Evolutionary conservation across 768 basidiomycete genomes (phyloP), one percentile per base, ranked within the genome.

Genomic region (Lactarius hatsudake): DNA sequence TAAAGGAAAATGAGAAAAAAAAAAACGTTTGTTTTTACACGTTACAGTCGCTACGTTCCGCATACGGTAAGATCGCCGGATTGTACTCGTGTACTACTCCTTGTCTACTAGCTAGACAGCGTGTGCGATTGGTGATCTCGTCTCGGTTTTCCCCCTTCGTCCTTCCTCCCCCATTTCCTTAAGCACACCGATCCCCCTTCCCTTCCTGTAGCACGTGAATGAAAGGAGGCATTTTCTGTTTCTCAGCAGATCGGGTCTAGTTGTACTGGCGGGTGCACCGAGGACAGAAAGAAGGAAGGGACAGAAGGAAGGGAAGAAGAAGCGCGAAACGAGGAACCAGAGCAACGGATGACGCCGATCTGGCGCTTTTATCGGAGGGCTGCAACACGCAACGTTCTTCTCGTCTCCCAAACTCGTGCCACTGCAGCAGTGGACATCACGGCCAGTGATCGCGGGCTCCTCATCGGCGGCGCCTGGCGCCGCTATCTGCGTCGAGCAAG

Each of bases 401-500:
- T 40, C 36, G 36, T 38, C 36, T 38, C 36, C 36, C 36, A 38
- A 38, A 48, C n/a, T 48, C 45, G 45, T 48, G n/a, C 10, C 45
- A n/a, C n/a, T 20, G 45, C 45, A 20, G 43, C n/a, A 13, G n/a
- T 5, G 48, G n/a, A 13, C n/a, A 15, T 26, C 36, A 3, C 51
- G 26, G 51, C 23, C 48, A 53, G 51, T 26, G 51, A 53, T 53
- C 51, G 26, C 13, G 51, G 51, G 51, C 15, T 13, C 51, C 51
- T 53, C 51, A 53, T 53, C 51, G 51, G 13, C 51, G 51, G 51
- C 51, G 2, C 23, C 26, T 53, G 51, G 51, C 26, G 23, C 4
- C 51, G 51, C 51, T 53, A 53, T 26, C 51, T 53, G 51, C 51
- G 51, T 53, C 26, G 51, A 53, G 51, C 51, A 53, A 26, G 51